Percentiles rank a stretch among this genome's conserved stretches.
These are phyloP conservation scores for Candida vartiovaarae DNA, from an alignment of 805 yeast species.

Conservation along the genomic window DNA sequence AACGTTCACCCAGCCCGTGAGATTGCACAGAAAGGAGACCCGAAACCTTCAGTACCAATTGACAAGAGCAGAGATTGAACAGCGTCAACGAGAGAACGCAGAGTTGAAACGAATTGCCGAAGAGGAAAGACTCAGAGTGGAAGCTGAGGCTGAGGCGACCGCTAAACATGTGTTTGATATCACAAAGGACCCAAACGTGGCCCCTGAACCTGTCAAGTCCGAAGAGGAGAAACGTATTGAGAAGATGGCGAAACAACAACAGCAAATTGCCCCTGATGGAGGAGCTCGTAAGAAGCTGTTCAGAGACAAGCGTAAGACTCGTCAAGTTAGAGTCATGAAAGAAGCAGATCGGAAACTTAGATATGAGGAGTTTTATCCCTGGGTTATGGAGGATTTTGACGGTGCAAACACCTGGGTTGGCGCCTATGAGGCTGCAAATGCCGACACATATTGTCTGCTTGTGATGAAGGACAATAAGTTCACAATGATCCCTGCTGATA, in stretches of 20 bases:
- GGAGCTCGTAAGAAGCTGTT: slow-evolving; percentile 67
- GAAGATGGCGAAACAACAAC: slow-evolving; percentile 29
- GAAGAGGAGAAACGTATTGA: slow-evolving; percentile 33
- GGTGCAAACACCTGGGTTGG: slow-evolving; percentile 95
- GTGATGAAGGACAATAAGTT: slow-evolving; percentile 69
- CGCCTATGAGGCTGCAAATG: slow-evolving; percentile 81
- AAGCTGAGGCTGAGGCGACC: slow-evolving; percentile 13
- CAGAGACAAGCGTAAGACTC: slow-evolving; percentile 71
- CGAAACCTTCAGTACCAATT: slow-evolving; percentile 82
- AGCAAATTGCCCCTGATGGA: slow-evolving; percentile 89
- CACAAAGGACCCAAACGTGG: slow-evolving; percentile 21
- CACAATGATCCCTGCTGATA: slow-evolving; percentile 91
- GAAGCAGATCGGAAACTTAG: slow-evolving; percentile 78
- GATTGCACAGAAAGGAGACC: slow-evolving; percentile 92
- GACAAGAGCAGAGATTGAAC: slow-evolving; percentile 69
- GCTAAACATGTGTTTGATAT: slow-evolving; percentile 9
- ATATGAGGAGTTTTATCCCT: slow-evolving; percentile 94
- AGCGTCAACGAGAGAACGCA: slow-evolving; percentile 43
- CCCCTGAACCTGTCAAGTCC: slow-evolving; percentile 26
- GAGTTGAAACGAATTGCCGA: slow-evolving; percentile 26
- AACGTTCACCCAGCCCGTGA: slow-evolving; percentile 67
- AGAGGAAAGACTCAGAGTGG: slow-evolving; percentile 23
- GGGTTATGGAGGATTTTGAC: slow-evolving; percentile 97
- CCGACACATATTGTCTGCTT: slow-evolving; percentile 79
- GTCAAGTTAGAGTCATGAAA: slow-evolving; percentile 74